Conservation (phyloP, 192 early-diverging fungal species). For the Coemansia nantahalensis region DNA sequence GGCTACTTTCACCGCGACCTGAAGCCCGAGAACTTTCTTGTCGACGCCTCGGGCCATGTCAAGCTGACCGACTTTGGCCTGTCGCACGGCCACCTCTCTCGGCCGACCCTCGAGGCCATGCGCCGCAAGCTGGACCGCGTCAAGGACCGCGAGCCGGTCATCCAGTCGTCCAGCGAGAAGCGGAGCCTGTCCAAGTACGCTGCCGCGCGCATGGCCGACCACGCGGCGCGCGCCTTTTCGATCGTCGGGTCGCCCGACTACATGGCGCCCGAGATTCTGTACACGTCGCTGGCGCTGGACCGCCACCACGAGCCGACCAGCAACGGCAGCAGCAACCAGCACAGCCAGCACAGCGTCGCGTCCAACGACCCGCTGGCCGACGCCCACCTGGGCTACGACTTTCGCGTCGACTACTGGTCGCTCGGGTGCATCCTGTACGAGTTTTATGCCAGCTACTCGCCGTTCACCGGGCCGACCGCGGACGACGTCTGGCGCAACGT, state of each 20-base stretch:
- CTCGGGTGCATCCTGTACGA: constrained; percentile 79
- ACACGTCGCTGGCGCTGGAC: constrained; percentile 47
- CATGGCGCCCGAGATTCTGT: constrained; percentile 90
- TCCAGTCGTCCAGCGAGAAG: constrained; percentile 52
- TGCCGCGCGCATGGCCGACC: constrained; percentile 47
- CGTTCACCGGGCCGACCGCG: constrained; percentile 64
- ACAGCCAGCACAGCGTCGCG: constrained; percentile 25
- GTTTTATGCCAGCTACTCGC: constrained; percentile 71
- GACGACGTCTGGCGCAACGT: constrained; percentile 85
- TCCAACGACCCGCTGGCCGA: constrained; percentile 57
- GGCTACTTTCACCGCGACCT: constrained; percentile 54
- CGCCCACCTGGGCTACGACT: constrained; percentile 58
- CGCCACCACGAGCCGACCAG: constrained; percentile 16
- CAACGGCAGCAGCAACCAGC: constrained; percentile 20
- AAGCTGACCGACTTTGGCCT: constrained; percentile 92
- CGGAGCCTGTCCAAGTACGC: constrained; percentile 44
- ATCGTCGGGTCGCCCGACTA: constrained; percentile 91
- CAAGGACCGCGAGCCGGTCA: constrained; percentile 53
- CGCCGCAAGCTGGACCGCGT: constrained; percentile 55
- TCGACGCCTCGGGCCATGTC: constrained; percentile 66
- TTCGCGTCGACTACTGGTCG: constrained; percentile 72
- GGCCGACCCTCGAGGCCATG: constrained; percentile 47
- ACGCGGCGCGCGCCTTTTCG: constrained; percentile 61
- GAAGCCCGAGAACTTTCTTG: constrained; percentile 54
- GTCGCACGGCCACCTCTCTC: constrained; percentile 75